Percentiles rank a stretch among this genome's conserved stretches.
These are phyloP conservation scores for Phialophora chinensis DNA, from an alignment of 2,329 filamentous ascomycete species.

Conservation along the genomic window DNA sequence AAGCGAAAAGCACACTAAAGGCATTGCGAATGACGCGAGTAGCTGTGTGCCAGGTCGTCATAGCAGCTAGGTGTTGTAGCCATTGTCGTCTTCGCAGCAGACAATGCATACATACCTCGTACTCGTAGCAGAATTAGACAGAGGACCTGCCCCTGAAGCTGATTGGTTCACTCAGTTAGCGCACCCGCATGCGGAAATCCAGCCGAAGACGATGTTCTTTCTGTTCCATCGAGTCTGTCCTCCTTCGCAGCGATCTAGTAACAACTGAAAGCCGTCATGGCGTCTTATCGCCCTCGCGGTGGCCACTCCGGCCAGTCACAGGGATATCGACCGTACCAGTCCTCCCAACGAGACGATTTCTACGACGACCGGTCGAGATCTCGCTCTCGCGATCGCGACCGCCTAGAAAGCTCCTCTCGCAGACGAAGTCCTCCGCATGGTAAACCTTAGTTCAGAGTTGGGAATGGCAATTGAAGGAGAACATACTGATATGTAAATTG, in stretches of 20 bases:
- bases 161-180: neutral
- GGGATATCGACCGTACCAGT: conserved; percentile 29
- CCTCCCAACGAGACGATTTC: conserved; percentile 51
- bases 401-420: conserved; percentile 48
- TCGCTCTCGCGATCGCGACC: conserved; percentile 49
- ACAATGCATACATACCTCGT: too few species aligned
- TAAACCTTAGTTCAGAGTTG: conserved; percentile 44
- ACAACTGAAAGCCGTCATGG: conserved; percentile 30
- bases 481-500: conserved; percentile 47
- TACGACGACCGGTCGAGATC: conserved; percentile 53
- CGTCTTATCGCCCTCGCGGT: conserved; percentile 35
- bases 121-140: neutral
- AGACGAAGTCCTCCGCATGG: conserved; percentile 54
- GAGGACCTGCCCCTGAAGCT: neutral
- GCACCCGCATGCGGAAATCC: neutral
- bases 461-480: conserved; percentile 37
- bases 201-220: neutral
- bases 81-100: neutral
- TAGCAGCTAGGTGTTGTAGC: neutral
- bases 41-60: neutral
- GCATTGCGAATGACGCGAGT: neutral
- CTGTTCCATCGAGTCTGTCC: neutral
- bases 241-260: neutral
- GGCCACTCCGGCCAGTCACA: conserved; percentile 22
- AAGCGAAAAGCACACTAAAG: conserved; percentile 13